Base-by-base conservation (phyloP, 2,329 filamentous ascomycete species). In the Curvularia eragrostidis region DNA sequence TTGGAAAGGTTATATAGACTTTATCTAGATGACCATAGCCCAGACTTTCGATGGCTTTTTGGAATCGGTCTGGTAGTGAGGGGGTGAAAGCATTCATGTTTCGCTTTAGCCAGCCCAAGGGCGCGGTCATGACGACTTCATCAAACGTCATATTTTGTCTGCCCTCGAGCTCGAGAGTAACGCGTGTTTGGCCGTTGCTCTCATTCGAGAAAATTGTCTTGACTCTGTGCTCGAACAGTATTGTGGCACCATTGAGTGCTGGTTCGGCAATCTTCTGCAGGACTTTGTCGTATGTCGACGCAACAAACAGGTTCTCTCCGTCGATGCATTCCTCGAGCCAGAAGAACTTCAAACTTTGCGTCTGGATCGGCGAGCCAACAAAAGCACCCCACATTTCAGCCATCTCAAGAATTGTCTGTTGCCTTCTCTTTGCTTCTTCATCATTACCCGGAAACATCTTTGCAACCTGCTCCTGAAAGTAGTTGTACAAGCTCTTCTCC, bases 311-410 rank as follows among this genome's bases (percentile, higher is more conserved):
- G 65, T 88, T 88, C 69, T 85, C 85, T 44, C 89, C 89, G 70
- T 91, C 89, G 51, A 92, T 87, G 63, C 88, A 91, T 74, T 92
- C 89, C 70, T 93, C 90, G 5, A 93, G 72, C 88, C 89, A 91
- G 72, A 91, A 90, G 77, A 87, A 92, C 77, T 88, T 90, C 30
- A 92, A 78, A 65, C 88, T 91, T 72, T 93, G 90, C 24, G 71
- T 83, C 51, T 81, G 77, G 8, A 90, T 80, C 0, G 86, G 83
- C 57, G 84, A 88, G 13, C 90, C 90, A 5, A 91, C 83, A 70
- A 90, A 92, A 0, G 85, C 84, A 2, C 89, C 89, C 88, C 89
- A 91, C 67, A 86, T 82, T 64, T 89, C 84, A 3, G 85, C 84
- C 66, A 85, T 79, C 41, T 85, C 78, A 5, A 87, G 69, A 32